These are phyloP conservation scores for Mycena capillaripes DNA, from an alignment of 768 basidiomycete species.

Conservation along the genomic window DNA sequence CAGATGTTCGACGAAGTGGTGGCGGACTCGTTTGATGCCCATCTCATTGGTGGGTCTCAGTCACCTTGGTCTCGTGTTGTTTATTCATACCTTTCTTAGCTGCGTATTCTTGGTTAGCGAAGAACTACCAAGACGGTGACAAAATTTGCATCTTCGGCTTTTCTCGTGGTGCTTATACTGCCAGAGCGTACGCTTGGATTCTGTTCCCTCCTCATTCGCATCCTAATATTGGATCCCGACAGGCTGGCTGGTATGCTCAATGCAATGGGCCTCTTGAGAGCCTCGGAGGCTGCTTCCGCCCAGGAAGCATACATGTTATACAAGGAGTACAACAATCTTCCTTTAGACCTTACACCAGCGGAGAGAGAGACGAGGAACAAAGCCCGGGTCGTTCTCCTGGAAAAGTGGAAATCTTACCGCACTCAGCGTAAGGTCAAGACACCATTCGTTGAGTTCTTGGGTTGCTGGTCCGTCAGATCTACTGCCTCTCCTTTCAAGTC, in stretches of 20 bases:
- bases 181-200: slow-evolving; percentile 15
- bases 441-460: slow-evolving; percentile 23
- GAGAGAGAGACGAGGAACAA: slow-evolving; percentile 5
- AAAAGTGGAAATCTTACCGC: slow-evolving; percentile 6
- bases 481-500: not conserved
- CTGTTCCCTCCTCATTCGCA: not conserved
- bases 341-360: not conserved
- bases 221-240: not conserved
- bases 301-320: slow-evolving; percentile 8
- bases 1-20: slow-evolving; percentile 21
- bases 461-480: slow-evolving; percentile 19
- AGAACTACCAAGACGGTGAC: slow-evolving; percentile 15
- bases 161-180: slow-evolving; percentile 24
- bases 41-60: slow-evolving; percentile 13
- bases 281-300: slow-evolving; percentile 1
- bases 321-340: slow-evolving; percentile 3
- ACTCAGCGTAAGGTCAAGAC: slow-evolving; percentile 9
- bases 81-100: slow-evolving; percentile 19
- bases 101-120: slow-evolving; percentile 14
- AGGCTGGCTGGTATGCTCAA: slow-evolving; percentile 29
- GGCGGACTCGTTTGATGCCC: slow-evolving; percentile 13
- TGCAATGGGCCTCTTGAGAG: slow-evolving; percentile 23
- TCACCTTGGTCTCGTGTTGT: not conserved
- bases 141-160: slow-evolving; percentile 29
- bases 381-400: not conserved